Conservation (phyloP, 768 basidiomycete species). For the Podaxis carcinomalis region DNA sequence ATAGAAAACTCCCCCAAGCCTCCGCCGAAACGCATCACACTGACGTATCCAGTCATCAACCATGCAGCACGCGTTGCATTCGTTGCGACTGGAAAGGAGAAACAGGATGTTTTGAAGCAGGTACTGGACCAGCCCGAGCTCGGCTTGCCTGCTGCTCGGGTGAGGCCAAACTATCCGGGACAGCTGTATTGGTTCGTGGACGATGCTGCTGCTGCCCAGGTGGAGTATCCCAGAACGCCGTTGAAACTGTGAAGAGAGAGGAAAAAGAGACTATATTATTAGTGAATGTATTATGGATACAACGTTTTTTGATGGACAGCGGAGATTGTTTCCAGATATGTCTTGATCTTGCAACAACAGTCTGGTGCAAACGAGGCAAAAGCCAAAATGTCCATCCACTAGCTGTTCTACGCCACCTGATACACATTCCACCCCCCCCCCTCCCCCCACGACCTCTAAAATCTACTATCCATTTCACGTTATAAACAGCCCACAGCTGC, state of each 20-base stretch:
- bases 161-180: constrained; percentile 75
- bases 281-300: neutral
- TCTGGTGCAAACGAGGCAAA: neutral
- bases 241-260: constrained; percentile 47
- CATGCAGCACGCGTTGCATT: constrained; percentile 87
- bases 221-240: constrained; percentile 49
- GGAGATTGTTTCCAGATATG: neutral
- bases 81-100: constrained; percentile 79
- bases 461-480: too few relatives aligned
- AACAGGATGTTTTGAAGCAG: constrained; percentile 66
- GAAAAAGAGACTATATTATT: neutral
- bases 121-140: constrained; percentile 81
- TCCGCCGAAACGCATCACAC: constrained; percentile 83
- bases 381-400: neutral
- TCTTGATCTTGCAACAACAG: neutral
- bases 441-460: neutral
- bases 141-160: constrained; percentile 78
- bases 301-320: neutral
- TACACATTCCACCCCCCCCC: too few relatives aligned
- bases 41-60: constrained; percentile 89
- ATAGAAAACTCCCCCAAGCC: constrained; percentile 94
- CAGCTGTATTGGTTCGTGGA: constrained; percentile 95
- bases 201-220: constrained; percentile 68
- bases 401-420: neutral
- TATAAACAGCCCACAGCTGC: neutral